phyloP scores from a whole-genome alignment of 2,329 filamentous ascomycete species.

The Fusarium sp. region DNA sequence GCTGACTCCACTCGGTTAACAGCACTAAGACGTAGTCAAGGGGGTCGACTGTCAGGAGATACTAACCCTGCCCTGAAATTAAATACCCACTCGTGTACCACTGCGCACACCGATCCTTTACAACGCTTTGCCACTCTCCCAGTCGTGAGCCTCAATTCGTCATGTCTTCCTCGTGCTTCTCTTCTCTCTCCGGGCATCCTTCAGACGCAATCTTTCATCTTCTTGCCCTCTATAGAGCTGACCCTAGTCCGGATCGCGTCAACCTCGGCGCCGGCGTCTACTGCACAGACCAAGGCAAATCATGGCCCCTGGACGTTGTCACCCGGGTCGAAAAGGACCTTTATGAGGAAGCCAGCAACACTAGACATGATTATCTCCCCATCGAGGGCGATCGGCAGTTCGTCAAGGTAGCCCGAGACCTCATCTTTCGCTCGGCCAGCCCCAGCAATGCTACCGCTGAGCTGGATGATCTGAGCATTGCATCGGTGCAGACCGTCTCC shows the following conservation, averaged over 20 bases:
- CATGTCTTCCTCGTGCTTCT: constrained; percentile 21
- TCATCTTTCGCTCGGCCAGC: constrained; percentile 20
- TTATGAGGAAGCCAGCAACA: constrained; percentile 21
- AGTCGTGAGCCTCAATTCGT: not conserved
- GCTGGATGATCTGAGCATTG: constrained; percentile 28
- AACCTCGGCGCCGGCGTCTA: constrained; percentile 39
- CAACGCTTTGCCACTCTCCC: constrained; percentile 12
- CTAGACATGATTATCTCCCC: constrained; percentile 37
- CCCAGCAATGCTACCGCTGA: not conserved
- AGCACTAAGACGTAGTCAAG: not conserved
- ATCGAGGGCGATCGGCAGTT: constrained; percentile 37
- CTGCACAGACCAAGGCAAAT: constrained; percentile 39
- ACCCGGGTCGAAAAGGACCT: constrained; percentile 31
- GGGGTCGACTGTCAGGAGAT: constrained; percentile 12
- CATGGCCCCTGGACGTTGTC: constrained; percentile 36
- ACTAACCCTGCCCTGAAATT: constrained; percentile 24
- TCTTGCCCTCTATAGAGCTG: constrained; percentile 20
- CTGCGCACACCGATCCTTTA: constrained; percentile 4
- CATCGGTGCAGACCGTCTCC: constrained; percentile 90
- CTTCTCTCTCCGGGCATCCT: constrained; percentile 15
- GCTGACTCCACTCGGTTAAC: not conserved
- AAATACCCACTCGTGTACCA: constrained; percentile 29
- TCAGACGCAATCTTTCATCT: constrained; percentile 33
- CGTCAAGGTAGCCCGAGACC: constrained; percentile 28
- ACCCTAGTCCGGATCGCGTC: constrained; percentile 33